Evolutionary conservation across 2,329 filamentous ascomycete genomes (phyloP).

Genomic region (Penicillium olsonii): DNA sequence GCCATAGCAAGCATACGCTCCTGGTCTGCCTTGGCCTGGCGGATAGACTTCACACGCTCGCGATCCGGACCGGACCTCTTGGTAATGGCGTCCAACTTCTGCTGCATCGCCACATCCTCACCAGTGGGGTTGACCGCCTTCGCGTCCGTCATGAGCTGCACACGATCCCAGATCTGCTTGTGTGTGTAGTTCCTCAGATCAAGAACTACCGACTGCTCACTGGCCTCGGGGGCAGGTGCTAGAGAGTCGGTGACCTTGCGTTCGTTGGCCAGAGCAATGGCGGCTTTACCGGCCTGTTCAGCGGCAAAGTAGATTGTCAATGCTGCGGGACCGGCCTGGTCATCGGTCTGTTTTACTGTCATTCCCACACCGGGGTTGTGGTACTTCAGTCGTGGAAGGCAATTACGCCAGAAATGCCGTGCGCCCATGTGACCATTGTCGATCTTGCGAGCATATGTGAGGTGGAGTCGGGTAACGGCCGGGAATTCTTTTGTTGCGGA

Average conservation of each 20-base stretch:
- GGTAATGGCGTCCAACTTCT: slow-evolving; percentile 38
- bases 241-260: slow-evolving; percentile 32
- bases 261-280: slow-evolving; percentile 24
- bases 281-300: slow-evolving; percentile 32
- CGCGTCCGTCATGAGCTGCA: slow-evolving; percentile 44
- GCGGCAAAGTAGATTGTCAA: slow-evolving; percentile 46
- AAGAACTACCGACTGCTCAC: slow-evolving; percentile 37
- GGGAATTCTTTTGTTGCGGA: slow-evolving; percentile 36
- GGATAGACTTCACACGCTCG: slow-evolving; percentile 37
- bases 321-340: slow-evolving; percentile 48
- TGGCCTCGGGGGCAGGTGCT: slow-evolving; percentile 34
- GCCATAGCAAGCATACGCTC: slow-evolving; percentile 48
- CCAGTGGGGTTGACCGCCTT: slow-evolving; percentile 35
- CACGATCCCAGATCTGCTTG: slow-evolving; percentile 45
- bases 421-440: slow-evolving; percentile 42
- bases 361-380: slow-evolving; percentile 87
- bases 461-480: slow-evolving; percentile 44
- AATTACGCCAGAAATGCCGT: slow-evolving; percentile 86
- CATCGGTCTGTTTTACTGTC: slow-evolving; percentile 69
- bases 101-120: slow-evolving; percentile 39
- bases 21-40: slow-evolving; percentile 48
- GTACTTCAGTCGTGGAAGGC: slow-evolving; percentile 85
- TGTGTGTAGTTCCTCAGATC: slow-evolving; percentile 43
- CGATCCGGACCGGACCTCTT: slow-evolving; percentile 42
- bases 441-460: slow-evolving; percentile 47